Evolutionary conservation across 2,329 filamentous ascomycete genomes (phyloP).

Genomic region (Colletotrichum eremochloae): DNA sequence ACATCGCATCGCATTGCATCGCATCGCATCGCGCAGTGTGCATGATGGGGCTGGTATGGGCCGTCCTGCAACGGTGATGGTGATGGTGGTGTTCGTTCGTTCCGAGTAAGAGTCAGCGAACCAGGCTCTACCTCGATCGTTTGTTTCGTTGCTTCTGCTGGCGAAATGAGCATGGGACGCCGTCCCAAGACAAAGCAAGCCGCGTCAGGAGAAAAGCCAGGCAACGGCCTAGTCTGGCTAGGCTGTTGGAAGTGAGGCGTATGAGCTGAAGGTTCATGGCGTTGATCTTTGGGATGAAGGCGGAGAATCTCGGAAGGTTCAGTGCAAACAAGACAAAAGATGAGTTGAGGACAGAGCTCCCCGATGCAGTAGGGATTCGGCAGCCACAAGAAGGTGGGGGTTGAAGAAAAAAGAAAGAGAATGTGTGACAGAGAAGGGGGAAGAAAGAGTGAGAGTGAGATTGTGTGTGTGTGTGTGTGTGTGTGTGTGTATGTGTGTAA

Average conservation of each 20-base stretch:
- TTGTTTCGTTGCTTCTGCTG: background rate
- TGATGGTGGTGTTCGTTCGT: background rate
- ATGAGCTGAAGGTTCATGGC: slow-evolving; percentile 14
- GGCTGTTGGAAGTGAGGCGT: slow-evolving; percentile 7
- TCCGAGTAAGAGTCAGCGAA: background rate
- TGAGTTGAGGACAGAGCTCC: background rate
- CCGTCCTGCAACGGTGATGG: slow-evolving; percentile 13
- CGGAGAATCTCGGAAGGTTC: background rate
- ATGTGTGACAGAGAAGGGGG: no score
- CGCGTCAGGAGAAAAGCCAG: background rate
- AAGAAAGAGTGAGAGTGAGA: background rate
- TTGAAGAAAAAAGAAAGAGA: background rate
- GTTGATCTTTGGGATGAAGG: slow-evolving; percentile 11
- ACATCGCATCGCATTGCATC: slow-evolving; percentile 1
- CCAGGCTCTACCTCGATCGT: background rate
- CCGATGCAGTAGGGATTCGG: background rate
- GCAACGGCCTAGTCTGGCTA: background rate
- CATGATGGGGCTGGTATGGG: slow-evolving; percentile 15
- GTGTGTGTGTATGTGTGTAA: background rate
- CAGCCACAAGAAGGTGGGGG: background rate
- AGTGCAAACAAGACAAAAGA: background rate
- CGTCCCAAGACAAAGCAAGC: slow-evolving; percentile 2
- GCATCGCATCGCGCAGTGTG: slow-evolving; percentile 20
- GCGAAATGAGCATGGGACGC: slow-evolving; percentile 19
- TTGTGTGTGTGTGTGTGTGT: background rate